These are phyloP conservation scores for Trypanosoma conorhini DNA, from an alignment of 208 protist species.

Conservation along the genomic window DNA sequence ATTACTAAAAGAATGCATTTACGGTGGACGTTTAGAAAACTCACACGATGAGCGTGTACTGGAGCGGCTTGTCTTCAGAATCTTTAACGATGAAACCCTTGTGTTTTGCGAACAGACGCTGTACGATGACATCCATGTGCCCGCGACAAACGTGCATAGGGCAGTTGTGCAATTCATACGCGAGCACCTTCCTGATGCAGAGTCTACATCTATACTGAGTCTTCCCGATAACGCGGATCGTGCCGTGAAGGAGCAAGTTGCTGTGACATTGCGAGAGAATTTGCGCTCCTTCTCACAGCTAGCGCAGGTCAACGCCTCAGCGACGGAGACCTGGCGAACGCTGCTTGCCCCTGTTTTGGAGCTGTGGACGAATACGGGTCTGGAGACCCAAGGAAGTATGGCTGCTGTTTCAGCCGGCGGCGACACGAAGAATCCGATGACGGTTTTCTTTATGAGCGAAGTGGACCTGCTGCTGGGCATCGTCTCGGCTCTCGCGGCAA, in stretches of 20 bases:
- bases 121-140: slow-evolving; percentile 52
- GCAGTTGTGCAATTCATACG: slow-evolving; percentile 56
- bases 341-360: slow-evolving; percentile 84
- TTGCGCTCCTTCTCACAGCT: slow-evolving; percentile 77
- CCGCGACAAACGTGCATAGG: slow-evolving; percentile 50
- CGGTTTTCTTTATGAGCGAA: slow-evolving; percentile 94
- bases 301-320: slow-evolving; percentile 23
- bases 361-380: slow-evolving; percentile 73
- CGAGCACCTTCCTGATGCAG: slow-evolving; percentile 66
- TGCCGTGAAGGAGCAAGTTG: slow-evolving; percentile 81
- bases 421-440: slow-evolving; percentile 71
- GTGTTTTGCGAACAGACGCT: slow-evolving; percentile 36
- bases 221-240: slow-evolving; percentile 94
- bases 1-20: slow-evolving; percentile 93
- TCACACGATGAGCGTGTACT: slow-evolving; percentile 88
- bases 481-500: slow-evolving; percentile 58
- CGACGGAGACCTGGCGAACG: slow-evolving; percentile 80
- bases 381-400: slow-evolving; percentile 12
- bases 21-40: slow-evolving; percentile 97
- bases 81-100: slow-evolving; percentile 70
- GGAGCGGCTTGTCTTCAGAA: slow-evolving; percentile 69
- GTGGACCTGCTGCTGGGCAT: slow-evolving; percentile 59
- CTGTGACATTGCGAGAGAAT: slow-evolving; percentile 49
- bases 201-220: slow-evolving; percentile 79
- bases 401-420: slow-evolving; percentile 20